Percentiles rank a stretch among this genome's conserved stretches.
phyloP scores from a whole-genome alignment of 805 yeast genomes.

The Saccharomycopsis capsularis region DNA sequence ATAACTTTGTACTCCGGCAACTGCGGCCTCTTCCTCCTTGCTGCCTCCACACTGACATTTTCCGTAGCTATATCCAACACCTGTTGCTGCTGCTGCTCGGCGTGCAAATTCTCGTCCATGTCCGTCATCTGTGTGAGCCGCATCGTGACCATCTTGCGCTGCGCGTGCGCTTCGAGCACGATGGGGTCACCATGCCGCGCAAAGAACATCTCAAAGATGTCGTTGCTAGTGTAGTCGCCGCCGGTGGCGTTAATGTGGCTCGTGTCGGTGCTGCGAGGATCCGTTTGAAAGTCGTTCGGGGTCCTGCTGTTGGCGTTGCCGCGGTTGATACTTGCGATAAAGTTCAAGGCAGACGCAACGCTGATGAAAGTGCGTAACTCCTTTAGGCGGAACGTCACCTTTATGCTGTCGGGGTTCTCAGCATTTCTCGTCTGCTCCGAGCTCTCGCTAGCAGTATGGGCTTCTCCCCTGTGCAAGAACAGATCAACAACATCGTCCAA shows the following conservation, averaged over 20 bases:
- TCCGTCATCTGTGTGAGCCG: constrained; percentile 16
- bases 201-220: constrained; percentile 16
- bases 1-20: constrained; percentile 12
- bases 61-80: neutral
- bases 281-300: no score
- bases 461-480: constrained; percentile 3
- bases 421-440: neutral
- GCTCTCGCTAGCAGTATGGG: no score
- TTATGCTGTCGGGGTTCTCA: constrained; percentile 1
- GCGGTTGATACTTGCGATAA: neutral
- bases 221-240: constrained; percentile 3
- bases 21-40: neutral
- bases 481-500: constrained; percentile 14
- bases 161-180: constrained; percentile 12
- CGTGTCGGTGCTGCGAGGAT: neutral
- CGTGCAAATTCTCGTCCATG: constrained; percentile 1
- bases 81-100: no score
- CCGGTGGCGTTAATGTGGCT: neutral
- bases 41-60: neutral
- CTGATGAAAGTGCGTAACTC: constrained; percentile 14
- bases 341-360: neutral
- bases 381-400: constrained; percentile 16
- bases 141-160: constrained; percentile 8
- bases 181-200: constrained; percentile 14
- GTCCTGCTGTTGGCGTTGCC: neutral